A percentile compares a stretch with the other conserved stretches of the same genome.
phyloP scores from a whole-genome alignment of 1,284 basidiomycete species.

The Hymenochaete sp. region DNA sequence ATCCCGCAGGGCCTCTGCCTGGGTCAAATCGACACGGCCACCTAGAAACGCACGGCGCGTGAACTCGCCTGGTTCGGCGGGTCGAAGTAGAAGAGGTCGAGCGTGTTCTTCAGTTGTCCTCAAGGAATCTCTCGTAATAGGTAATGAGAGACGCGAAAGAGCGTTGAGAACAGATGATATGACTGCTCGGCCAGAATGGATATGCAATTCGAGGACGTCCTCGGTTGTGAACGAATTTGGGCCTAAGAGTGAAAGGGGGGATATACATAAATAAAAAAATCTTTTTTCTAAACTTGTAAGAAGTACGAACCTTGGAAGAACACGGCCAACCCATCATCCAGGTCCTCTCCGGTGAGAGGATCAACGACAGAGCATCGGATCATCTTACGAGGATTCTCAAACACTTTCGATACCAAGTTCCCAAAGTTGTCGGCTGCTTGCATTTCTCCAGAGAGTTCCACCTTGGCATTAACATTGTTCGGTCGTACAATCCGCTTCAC shows the following conservation, averaged over 20 bases:
- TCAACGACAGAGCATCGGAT: slow-evolving; percentile 63
- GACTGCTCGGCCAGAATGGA: slow-evolving; percentile 81
- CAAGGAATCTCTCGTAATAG: background rate
- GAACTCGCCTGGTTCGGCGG: slow-evolving; percentile 82
- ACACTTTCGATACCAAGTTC: slow-evolving; percentile 2
- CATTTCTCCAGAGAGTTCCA: no score
- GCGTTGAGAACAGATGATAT: slow-evolving; percentile 59
- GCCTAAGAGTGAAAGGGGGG: slow-evolving; percentile 29
- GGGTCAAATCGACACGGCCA: slow-evolving; percentile 73
- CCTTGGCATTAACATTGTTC: slow-evolving; percentile 14
- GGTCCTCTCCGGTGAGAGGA: slow-evolving; percentile 47
- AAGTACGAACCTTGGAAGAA: slow-evolving; percentile 61
- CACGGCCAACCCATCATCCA: slow-evolving; percentile 79
- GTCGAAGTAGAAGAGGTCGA: slow-evolving; percentile 46
- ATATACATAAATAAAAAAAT: background rate
- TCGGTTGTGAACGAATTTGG: slow-evolving; percentile 77
- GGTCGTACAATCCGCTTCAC: slow-evolving; percentile 47
- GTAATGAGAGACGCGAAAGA: slow-evolving; percentile 33
- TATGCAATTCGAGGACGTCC: slow-evolving; percentile 76
- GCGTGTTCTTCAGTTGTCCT: background rate
- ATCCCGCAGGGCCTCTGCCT: slow-evolving; percentile 79
- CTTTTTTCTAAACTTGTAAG: slow-evolving; percentile 2
- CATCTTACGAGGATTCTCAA: slow-evolving; percentile 48
- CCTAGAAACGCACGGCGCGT: slow-evolving; percentile 73
- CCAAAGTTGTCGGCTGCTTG: no score